Conservation (phyloP, 805 yeast genomes). For the Metschnikowia arizonensis region DNA sequence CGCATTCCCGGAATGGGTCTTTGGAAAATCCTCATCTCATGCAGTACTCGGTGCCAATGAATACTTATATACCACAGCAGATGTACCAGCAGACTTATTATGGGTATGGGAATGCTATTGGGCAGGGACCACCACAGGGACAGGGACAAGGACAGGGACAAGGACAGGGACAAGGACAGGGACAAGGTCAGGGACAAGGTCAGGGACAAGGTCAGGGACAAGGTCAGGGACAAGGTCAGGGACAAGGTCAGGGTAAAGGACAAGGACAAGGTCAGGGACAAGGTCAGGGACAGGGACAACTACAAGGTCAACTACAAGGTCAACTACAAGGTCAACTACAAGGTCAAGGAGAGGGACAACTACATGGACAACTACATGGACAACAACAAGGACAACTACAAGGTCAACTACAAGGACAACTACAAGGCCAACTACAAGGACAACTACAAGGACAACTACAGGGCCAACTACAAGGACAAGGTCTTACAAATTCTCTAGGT, state of each 20-base stretch:
- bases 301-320: background rate
- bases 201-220: background rate
- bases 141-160: conserved; percentile 5
- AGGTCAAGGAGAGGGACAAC: background rate
- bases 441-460: background rate
- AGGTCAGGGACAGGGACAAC: background rate
- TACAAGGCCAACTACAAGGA: background rate
- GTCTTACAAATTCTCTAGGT: no score
- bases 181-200: background rate
- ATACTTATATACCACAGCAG: background rate
- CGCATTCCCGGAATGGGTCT: conserved; percentile 1
- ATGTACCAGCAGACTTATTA: conserved; percentile 4
- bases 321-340: background rate
- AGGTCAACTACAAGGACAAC: conserved; percentile 7
- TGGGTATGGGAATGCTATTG: background rate
- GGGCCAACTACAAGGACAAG: background rate
- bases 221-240: background rate
- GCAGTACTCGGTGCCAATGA: background rate
- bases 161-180: background rate
- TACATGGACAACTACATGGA: conserved; percentile 7
- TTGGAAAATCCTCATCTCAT: background rate
- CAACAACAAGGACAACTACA: no score
- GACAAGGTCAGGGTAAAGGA: background rate
- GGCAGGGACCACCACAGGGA: background rate
- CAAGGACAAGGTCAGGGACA: background rate